Evolutionary conservation across 805 yeast species (phyloP).

Genomic region (Lipomyces orientalis): DNA sequence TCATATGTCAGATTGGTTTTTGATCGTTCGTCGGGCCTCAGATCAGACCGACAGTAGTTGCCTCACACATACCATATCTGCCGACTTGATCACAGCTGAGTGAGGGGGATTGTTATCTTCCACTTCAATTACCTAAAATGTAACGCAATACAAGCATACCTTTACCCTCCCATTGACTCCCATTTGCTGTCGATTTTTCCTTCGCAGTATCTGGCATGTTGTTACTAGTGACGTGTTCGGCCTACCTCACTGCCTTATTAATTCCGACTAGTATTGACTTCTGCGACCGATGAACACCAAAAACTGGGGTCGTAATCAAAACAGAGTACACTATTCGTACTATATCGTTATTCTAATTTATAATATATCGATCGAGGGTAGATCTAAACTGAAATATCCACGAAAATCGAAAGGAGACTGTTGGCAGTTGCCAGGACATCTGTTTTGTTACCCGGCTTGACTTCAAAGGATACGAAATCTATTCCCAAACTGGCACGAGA

Average conservation of each 20-base stretch:
- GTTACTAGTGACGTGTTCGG: not conserved
- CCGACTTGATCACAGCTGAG: conserved; percentile 43
- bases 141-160: conserved; percentile 7
- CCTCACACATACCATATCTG: conserved; percentile 43
- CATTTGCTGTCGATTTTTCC: conserved; percentile 10
- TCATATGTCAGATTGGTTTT: not conserved
- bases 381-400: too few relatives aligned
- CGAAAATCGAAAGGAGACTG: too few relatives aligned
- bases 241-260: not conserved
- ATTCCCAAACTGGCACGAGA: too few relatives aligned
- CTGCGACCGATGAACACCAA: not conserved
- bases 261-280: not conserved
- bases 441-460: too few relatives aligned
- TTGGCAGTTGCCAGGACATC: too few relatives aligned
- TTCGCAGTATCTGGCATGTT: conserved; percentile 14
- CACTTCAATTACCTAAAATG: not conserved
- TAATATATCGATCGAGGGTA: too few relatives aligned
- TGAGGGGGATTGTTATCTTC: not conserved
- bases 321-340: too few relatives aligned
- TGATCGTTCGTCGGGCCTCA: not conserved
- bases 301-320: too few relatives aligned
- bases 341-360: too few relatives aligned
- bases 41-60: not conserved
- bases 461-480: too few relatives aligned
- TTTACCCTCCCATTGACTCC: conserved; percentile 33